Percentiles rank a stretch among this genome's conserved stretches.
Conservation (phyloP, 2,329 filamentous ascomycete species). For the Epichloe gansuensis region DNA sequence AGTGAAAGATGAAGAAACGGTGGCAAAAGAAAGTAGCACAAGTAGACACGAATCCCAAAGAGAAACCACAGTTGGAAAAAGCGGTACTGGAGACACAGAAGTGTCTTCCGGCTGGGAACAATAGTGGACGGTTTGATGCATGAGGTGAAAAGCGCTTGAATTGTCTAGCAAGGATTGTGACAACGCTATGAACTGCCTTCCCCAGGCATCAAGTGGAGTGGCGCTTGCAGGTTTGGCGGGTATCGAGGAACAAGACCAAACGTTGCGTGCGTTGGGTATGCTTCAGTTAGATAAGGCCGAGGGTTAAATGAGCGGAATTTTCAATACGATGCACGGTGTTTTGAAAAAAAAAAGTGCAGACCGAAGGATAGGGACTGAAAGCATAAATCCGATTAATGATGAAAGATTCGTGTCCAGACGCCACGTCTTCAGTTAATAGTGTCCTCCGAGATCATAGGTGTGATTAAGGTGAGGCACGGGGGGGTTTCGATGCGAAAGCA, state of each 20-base stretch:
- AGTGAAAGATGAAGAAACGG: conserved; percentile 17
- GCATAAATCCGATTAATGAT: neutral
- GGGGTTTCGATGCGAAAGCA: neutral
- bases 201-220: conserved; percentile 2
- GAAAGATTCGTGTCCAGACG: neutral
- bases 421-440: neutral
- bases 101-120: conserved; percentile 1
- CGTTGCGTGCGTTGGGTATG: neutral
- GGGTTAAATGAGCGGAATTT: neutral
- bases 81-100: neutral
- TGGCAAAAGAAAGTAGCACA: neutral
- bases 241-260: neutral
- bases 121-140: conserved; percentile 3
- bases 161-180: neutral
- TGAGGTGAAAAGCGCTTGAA: conserved; percentile 2
- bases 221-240: neutral
- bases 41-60: neutral
- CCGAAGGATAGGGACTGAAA: neutral
- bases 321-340: neutral
- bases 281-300: neutral
- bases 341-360: neutral
- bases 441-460: neutral
- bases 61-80: neutral
- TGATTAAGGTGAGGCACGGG: neutral
- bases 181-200: neutral